Percentiles rank a stretch among this genome's conserved stretches.
Conservation (phyloP, 1,284 basidiomycete genomes). For the Heterobasidion occidentale region DNA sequence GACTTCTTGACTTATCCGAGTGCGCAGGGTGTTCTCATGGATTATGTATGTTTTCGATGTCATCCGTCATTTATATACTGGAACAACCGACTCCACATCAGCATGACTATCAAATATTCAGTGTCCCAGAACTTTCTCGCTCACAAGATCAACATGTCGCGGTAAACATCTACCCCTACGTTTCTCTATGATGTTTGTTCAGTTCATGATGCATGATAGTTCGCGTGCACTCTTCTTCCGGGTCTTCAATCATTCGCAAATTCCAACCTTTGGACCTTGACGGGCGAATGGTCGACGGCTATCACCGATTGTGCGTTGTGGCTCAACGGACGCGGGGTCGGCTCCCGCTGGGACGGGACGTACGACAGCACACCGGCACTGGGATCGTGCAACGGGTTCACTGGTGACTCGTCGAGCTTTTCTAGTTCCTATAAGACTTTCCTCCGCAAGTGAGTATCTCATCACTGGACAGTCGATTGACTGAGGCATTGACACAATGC, state of each 20-base stretch:
- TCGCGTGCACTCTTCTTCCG: conserved; percentile 15
- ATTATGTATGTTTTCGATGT: conserved; percentile 34
- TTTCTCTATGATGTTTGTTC: not conserved
- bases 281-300: conserved; percentile 77
- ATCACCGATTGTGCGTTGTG: conserved; percentile 76
- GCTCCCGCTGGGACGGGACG: conserved; percentile 64
- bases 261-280: conserved; percentile 51
- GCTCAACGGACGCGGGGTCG: conserved; percentile 67
- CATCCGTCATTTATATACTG: not conserved
- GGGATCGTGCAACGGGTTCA: conserved; percentile 52
- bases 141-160: conserved; percentile 48
- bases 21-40: conserved; percentile 52
- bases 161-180: conserved; percentile 22
- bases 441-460: conserved; percentile 44
- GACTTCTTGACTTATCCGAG: conserved; percentile 48
- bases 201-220: not conserved
- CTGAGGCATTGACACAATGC: not conserved
- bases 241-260: conserved; percentile 29
- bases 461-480: not conserved
- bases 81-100: conserved; percentile 15
- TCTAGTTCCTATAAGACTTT: conserved; percentile 57
- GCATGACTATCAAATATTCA: conserved; percentile 81
- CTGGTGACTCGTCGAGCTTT: conserved; percentile 53
- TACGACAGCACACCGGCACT: conserved; percentile 33
- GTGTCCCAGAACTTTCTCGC: conserved; percentile 45